phyloP scores from a whole-genome alignment of 1,284 basidiomycete genomes.

The Xerocomus nothofagi region DNA sequence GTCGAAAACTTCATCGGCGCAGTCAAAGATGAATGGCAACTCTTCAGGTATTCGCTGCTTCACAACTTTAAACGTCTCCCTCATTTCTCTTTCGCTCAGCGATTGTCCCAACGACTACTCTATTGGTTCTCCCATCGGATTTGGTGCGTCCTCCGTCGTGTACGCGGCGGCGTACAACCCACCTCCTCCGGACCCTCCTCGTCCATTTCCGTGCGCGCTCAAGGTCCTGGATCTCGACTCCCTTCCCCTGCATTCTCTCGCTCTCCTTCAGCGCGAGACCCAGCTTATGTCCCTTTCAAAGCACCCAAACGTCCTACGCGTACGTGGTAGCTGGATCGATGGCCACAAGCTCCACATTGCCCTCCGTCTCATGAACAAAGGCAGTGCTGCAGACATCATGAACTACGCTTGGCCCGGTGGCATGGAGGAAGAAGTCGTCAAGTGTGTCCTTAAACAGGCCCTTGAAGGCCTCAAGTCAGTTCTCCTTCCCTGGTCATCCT shows the following conservation, averaged over 20 bases:
- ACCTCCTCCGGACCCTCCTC: conserved; percentile 32
- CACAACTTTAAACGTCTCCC: conserved; percentile 1
- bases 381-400: conserved; percentile 86
- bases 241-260: conserved; percentile 64
- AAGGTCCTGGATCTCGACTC: conserved; percentile 88
- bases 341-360: conserved; percentile 86
- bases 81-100: conserved; percentile 39
- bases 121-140: conserved; percentile 74
- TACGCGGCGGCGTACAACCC: conserved; percentile 71
- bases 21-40: conserved; percentile 82
- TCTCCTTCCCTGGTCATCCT: background rate
- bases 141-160: conserved; percentile 86
- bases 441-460: conserved; percentile 81
- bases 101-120: conserved; percentile 71
- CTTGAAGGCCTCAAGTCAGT: conserved; percentile 80
- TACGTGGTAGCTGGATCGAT: conserved; percentile 85
- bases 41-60: conserved; percentile 62
- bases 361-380: conserved; percentile 85
- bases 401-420: conserved; percentile 81
- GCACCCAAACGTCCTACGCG: conserved; percentile 87
- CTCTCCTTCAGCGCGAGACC: conserved; percentile 78
- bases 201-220: conserved; percentile 68
- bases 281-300: conserved; percentile 93
- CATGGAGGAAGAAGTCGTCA: conserved; percentile 83
- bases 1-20: conserved; percentile 58